Conservation (phyloP, 129 eudicot genomes). For the Rutidosis leptorrhynchoides region DNA sequence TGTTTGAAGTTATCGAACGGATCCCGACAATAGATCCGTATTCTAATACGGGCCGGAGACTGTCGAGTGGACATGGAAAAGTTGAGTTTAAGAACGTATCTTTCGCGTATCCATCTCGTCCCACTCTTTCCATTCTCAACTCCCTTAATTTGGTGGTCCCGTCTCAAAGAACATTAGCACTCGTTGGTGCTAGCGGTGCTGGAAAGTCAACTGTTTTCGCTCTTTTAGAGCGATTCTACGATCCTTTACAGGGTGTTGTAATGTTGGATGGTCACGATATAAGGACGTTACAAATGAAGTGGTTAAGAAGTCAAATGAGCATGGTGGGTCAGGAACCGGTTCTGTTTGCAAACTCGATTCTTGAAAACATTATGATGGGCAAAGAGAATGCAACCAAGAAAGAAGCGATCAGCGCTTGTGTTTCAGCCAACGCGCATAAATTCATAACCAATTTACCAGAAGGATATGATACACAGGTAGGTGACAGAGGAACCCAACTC, state of each 20-base stretch:
- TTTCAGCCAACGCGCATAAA: conserved; percentile 72
- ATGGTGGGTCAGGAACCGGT: conserved; percentile 96
- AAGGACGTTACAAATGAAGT: conserved; percentile 68
- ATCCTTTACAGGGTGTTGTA: conserved; percentile 63
- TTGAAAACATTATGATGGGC: conserved; percentile 83
- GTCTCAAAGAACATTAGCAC: conserved; percentile 56
- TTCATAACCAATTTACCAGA: conserved; percentile 63
- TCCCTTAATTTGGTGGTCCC: conserved; percentile 65
- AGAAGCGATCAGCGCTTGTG: conserved; percentile 65
- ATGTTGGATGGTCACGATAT: conserved; percentile 77
- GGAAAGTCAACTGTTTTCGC: conserved; percentile 86
- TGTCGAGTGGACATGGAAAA: conserved; percentile 53
- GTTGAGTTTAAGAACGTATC: conserved; percentile 56
- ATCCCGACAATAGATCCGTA: conserved; percentile 74
- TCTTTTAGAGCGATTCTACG: conserved; percentile 78
- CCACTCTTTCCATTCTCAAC: conserved; percentile 57
- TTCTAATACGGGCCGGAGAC: conserved; percentile 56
- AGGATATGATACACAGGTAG: conserved; percentile 78
- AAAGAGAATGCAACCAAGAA: conserved; percentile 72
- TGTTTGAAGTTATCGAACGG: conserved; percentile 72
- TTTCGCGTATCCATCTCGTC: conserved; percentile 80
- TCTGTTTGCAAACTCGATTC: conserved; percentile 61
- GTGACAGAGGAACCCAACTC: conserved; percentile 75
- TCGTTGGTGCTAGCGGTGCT: conserved; percentile 84
- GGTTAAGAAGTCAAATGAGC: conserved; percentile 85